phyloP scores from a whole-genome alignment of 306 rosid species.

The Pyrus betulifolia region DNA sequence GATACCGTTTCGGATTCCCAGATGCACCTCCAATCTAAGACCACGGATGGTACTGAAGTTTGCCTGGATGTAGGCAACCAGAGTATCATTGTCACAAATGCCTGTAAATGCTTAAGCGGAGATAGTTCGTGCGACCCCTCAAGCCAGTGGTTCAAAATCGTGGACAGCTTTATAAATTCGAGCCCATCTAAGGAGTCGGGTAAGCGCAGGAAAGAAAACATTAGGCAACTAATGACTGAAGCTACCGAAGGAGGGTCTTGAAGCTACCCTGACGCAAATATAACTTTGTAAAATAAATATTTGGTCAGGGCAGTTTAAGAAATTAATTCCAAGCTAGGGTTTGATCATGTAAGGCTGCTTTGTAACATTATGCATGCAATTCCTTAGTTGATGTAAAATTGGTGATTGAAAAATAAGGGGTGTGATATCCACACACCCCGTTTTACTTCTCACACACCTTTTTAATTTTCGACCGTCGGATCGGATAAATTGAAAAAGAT shows the following conservation, averaged over 20 bases:
- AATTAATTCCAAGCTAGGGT: background rate
- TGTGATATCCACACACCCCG: no score
- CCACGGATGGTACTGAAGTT: constrained; percentile 29
- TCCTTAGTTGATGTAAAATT: background rate
- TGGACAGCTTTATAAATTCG: constrained; percentile 36
- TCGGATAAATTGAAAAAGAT: no score
- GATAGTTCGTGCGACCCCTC: constrained; percentile 56
- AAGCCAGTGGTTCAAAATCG: constrained; percentile 82
- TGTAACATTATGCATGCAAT: background rate
- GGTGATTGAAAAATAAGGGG: background rate
- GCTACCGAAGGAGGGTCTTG: background rate
- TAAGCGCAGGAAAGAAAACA: background rate
- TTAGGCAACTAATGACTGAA: background rate
- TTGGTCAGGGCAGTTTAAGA: background rate
- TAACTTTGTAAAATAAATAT: no score
- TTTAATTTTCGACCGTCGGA: no score
- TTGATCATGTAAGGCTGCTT: no score
- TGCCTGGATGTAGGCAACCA: constrained; percentile 62
- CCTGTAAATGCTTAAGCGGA: constrained; percentile 60
- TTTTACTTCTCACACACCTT: no score
- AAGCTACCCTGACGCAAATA: background rate
- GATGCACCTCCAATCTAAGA: constrained; percentile 56
- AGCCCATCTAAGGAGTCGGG: background rate
- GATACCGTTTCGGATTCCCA: constrained; percentile 62
- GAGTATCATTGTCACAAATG: constrained; percentile 47